Percentiles rank a stretch among this genome's conserved stretches.
phyloP scores from a whole-genome alignment of 345 rosid genomes.

The Hirschfeldia incana region DNA sequence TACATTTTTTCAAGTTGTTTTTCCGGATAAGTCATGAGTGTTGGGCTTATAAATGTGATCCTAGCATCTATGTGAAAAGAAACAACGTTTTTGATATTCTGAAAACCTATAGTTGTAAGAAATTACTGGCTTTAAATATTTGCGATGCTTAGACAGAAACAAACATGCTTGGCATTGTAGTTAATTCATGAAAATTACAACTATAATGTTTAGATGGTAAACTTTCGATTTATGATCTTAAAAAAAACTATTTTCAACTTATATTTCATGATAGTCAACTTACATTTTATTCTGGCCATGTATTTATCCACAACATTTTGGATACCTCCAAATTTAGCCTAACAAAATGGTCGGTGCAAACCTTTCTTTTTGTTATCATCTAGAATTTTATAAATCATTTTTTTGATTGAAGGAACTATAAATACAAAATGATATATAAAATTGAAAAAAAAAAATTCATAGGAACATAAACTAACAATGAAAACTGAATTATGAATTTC shows the following conservation, averaged over 20 bases:
- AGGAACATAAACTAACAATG: not conserved
- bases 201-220: not conserved
- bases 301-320: not conserved
- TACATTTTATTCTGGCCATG: not conserved
- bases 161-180: not conserved
- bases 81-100: not conserved
- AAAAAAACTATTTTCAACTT: not conserved
- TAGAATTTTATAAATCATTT: not conserved
- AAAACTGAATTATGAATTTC: too few relatives aligned
- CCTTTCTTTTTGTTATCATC: not conserved
- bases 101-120: not conserved
- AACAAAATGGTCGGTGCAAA: not conserved
- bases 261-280: not conserved
- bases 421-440: not conserved
- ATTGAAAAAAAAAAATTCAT: not conserved
- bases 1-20: not conserved
- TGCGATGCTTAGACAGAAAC: not conserved
- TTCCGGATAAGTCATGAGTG: not conserved
- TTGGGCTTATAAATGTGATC: not conserved
- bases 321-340: not conserved
- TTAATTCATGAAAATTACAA: not conserved
- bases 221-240: not conserved
- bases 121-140: not conserved
- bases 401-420: not conserved
- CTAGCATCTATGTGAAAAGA: not conserved